Evolutionary conservation across 1,139 yeast species (phyloP).

Genomic region (Suhomyces coccinellae): DNA sequence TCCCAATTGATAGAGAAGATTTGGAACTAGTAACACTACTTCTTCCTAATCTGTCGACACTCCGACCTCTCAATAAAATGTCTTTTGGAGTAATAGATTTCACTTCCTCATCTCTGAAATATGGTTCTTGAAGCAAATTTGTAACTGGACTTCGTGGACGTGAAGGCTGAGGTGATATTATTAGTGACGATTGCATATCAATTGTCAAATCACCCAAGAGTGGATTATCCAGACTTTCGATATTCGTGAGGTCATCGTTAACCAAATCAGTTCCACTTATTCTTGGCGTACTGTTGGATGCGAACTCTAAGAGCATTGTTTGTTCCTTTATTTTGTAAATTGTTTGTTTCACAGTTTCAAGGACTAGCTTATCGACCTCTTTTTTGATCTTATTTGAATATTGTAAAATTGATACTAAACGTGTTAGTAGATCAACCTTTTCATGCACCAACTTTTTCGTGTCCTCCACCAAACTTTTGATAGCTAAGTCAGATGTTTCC

Average conservation of each 20-base stretch:
- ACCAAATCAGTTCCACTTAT: constrained; percentile 7
- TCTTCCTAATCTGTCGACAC: constrained; percentile 19
- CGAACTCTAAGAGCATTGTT: constrained; percentile 26
- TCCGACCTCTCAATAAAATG: constrained; percentile 34
- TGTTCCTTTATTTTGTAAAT: constrained; percentile 52
- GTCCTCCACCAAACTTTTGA: constrained; percentile 63
- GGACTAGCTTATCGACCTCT: constrained; percentile 76
- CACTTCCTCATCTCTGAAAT: constrained; percentile 32
- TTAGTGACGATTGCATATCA: constrained; percentile 11
- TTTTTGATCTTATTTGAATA: constrained; percentile 78
- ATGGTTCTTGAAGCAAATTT: constrained; percentile 42
- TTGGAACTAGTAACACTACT: constrained; percentile 16
- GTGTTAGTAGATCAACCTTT: constrained; percentile 71
- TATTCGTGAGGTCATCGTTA: constrained; percentile 4
- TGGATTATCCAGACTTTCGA: constrained; percentile 7
- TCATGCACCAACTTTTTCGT: constrained; percentile 61
- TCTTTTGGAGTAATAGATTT: constrained; percentile 43
- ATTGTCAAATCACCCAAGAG: constrained; percentile 10
- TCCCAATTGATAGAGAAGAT: constrained; percentile 21
- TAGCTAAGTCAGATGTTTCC: constrained; percentile 63
- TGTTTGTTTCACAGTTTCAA: constrained; percentile 65
- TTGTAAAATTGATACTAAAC: constrained; percentile 75
- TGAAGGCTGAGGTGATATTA: constrained; percentile 38
- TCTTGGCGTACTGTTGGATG: constrained; percentile 11
- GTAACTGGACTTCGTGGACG: constrained; percentile 31